These are phyloP conservation scores for Phytophthora sp. DNA, from an alignment of 352 stramenopile genomes.

Conservation along the genomic window DNA sequence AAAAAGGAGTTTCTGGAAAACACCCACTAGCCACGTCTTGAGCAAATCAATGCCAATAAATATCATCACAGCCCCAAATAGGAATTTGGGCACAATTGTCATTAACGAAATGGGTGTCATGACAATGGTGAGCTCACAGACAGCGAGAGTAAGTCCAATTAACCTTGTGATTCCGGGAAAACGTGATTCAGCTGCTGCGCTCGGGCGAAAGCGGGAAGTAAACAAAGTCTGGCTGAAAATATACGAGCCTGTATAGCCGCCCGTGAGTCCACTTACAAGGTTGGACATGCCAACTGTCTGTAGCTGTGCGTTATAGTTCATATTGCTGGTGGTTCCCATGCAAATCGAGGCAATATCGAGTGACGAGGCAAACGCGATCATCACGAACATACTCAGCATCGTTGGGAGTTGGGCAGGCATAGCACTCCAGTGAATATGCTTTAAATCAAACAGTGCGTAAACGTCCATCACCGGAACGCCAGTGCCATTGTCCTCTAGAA, in stretches of 20 bases:
- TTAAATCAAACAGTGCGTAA: constrained; percentile 76
- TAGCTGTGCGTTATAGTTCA: constrained; percentile 95
- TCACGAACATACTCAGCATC: constrained; percentile 94
- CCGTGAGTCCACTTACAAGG: constrained; percentile 82
- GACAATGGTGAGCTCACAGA: constrained; percentile 64
- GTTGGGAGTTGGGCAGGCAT: constrained; percentile 74
- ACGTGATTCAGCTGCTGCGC: constrained; percentile 32
- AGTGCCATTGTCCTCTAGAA: constrained; percentile 61
- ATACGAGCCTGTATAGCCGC: constrained; percentile 90
- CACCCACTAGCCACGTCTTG: constrained; percentile 72
- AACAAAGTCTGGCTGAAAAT: constrained; percentile 96
- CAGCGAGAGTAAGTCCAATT: constrained; percentile 61
- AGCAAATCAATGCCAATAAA: constrained; percentile 97
- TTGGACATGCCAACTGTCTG: constrained; percentile 95
- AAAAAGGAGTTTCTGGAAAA: constrained; percentile 64
- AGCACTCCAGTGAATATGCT: constrained; percentile 75
- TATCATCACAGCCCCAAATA: constrained; percentile 97
- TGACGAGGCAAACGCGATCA: constrained; percentile 94
- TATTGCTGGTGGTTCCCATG: constrained; percentile 91
- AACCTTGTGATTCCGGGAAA: constrained; percentile 65
- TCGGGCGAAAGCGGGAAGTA: constrained; percentile 67
- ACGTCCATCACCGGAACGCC: constrained; percentile 47
- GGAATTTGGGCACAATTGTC: constrained; percentile 94
- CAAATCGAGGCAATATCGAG: constrained; percentile 95
- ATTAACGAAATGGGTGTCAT: constrained; percentile 91